phyloP scores from a whole-genome alignment of 805 yeast species.

The Suhomyces tanzawaensis region DNA sequence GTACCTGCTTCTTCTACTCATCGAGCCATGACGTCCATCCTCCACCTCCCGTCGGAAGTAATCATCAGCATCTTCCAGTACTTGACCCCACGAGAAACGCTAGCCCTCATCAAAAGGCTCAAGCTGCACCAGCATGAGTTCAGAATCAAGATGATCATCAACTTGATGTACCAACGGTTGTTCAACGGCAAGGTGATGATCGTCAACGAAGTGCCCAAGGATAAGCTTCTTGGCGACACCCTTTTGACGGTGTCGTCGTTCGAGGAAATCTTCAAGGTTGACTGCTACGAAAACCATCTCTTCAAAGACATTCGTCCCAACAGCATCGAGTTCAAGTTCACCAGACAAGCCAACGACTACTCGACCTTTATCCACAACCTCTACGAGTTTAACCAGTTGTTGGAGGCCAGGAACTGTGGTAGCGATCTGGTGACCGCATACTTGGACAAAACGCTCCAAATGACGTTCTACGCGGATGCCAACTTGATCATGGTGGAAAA shows the following conservation, averaged over 20 bases:
- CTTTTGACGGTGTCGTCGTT: conserved; percentile 14
- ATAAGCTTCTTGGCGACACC: conserved; percentile 8
- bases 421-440: conserved; percentile 8
- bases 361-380: conserved; percentile 19
- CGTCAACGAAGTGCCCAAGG: conserved; percentile 5
- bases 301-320: conserved; percentile 20
- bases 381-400: conserved; percentile 16
- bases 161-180: conserved; percentile 18
- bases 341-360: conserved; percentile 22
- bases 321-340: conserved; percentile 20
- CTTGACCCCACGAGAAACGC: conserved; percentile 7
- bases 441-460: conserved; percentile 16
- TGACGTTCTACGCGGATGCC: conserved; percentile 27
- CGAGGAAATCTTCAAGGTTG: conserved; percentile 8
- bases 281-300: conserved; percentile 3
- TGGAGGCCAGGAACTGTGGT: conserved; percentile 11
- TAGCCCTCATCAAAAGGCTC: conserved; percentile 7
- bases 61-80: conserved; percentile 13
- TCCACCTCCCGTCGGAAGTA: conserved; percentile 20
- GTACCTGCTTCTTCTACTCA: background rate
- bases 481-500: conserved; percentile 24
- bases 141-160: background rate
- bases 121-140: background rate
- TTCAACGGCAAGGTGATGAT: conserved; percentile 18
- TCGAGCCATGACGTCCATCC: conserved; percentile 4